A percentile compares a stretch with the other conserved stretches of the same genome.
These are phyloP conservation scores for Phytophthora sp. DNA, from an alignment of 352 stramenopile genomes.

Conservation along the genomic window DNA sequence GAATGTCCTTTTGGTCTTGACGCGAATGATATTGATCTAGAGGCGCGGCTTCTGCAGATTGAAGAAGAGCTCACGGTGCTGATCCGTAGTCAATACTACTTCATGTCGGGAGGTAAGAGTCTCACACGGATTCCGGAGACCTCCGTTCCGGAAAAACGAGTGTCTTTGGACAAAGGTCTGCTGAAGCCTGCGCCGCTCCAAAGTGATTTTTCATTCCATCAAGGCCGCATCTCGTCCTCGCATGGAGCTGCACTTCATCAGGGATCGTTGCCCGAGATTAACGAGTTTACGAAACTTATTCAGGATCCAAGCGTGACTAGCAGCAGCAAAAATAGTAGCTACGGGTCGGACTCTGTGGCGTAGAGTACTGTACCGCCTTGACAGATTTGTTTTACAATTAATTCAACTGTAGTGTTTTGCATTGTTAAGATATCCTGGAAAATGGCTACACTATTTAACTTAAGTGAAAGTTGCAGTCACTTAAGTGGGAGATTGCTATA, in stretches of 20 bases:
- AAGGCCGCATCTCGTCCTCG: constrained; percentile 60
- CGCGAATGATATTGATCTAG: constrained; percentile 84
- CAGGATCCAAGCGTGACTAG: constrained; percentile 19
- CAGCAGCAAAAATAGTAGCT: constrained; percentile 23
- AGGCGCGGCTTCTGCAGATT: constrained; percentile 74
- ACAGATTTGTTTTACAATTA: not conserved
- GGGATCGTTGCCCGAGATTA: constrained; percentile 73
- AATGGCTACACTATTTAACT: too few species aligned
- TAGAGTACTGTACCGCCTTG: too few species aligned
- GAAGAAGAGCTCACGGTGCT: constrained; percentile 84
- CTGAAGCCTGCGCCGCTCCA: constrained; percentile 16
- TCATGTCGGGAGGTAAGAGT: constrained; percentile 64
- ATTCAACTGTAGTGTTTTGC: not conserved
- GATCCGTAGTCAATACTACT: constrained; percentile 84
- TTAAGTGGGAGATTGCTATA: constrained; percentile 6
- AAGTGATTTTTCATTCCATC: constrained; percentile 67
- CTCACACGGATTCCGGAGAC: constrained; percentile 32
- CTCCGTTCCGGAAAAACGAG: constrained; percentile 2
- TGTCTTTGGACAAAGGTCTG: constrained; percentile 11
- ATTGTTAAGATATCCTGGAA: not conserved
- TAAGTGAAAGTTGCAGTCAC: too few species aligned
- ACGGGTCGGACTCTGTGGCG: constrained; percentile 28
- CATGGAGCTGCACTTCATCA: constrained; percentile 39
- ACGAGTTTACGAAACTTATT: constrained; percentile 77
- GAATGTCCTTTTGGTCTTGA: constrained; percentile 84